Evolutionary conservation across 495 filamentous ascomycete species (phyloP).

Genomic region (Talaromyces wortmannii): DNA sequence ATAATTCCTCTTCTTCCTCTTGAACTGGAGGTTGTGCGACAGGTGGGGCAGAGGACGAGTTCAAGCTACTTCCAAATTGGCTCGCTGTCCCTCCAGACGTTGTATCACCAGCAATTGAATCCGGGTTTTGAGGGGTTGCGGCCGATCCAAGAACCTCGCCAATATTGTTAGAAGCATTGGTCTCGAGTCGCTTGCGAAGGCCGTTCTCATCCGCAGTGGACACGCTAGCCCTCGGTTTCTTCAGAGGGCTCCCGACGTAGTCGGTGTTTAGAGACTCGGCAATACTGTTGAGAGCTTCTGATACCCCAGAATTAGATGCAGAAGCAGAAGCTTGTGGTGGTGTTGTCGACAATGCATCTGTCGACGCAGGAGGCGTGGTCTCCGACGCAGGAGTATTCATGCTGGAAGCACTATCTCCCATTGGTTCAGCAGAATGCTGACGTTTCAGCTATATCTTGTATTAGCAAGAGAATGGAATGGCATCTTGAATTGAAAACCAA

Average conservation of each 20-base stretch:
- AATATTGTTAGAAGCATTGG: conserved; percentile 31
- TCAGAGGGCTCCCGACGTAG: conserved; percentile 71
- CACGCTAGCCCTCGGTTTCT: conserved; percentile 73
- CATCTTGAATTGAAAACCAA: conserved; percentile 3
- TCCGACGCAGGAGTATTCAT: conserved; percentile 39
- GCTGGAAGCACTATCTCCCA: conserved; percentile 37
- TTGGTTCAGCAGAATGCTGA: conserved; percentile 78
- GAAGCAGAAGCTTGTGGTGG: conserved; percentile 22
- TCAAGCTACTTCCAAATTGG: conserved; percentile 2
- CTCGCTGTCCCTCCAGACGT: background rate
- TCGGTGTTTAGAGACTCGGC: conserved; percentile 30
- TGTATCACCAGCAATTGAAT: background rate
- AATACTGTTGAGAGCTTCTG: conserved; percentile 21
- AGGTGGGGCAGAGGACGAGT: background rate
- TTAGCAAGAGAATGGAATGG: conserved; percentile 5
- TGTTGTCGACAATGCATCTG: conserved; percentile 30
- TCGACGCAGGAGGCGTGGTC: conserved; percentile 23
- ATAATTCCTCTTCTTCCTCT: conserved; percentile 4
- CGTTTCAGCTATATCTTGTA: conserved; percentile 70
- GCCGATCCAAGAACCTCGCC: conserved; percentile 22
- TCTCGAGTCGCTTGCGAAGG: conserved; percentile 39
- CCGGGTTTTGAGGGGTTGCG: background rate
- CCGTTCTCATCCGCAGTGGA: conserved; percentile 51
- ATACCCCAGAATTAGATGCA: conserved; percentile 10
- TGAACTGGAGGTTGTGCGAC: background rate